Conservation (phyloP, 2,329 filamentous ascomycete species). For the Drechslerella coelobrocha region DNA sequence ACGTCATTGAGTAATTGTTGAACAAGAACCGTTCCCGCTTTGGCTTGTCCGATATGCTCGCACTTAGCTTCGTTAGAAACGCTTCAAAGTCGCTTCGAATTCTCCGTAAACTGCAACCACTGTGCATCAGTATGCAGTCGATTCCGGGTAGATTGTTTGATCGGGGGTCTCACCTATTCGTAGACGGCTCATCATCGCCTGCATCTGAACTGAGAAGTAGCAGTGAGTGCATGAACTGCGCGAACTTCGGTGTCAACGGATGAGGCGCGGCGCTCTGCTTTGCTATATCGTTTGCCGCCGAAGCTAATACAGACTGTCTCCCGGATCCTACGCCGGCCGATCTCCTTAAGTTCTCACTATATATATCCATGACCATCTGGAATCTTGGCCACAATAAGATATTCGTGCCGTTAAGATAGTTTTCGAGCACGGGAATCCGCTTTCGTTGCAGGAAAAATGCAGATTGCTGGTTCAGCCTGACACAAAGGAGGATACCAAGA, state of each 20-base stretch:
- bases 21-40: constrained; percentile 87
- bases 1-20: constrained; percentile 94
- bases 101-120: constrained; percentile 69
- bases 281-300: constrained; percentile 64
- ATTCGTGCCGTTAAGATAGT: constrained; percentile 90
- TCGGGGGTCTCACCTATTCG: constrained; percentile 60
- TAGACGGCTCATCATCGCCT: constrained; percentile 91
- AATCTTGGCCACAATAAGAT: constrained; percentile 98
- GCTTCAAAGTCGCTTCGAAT: constrained; percentile 81
- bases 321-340: constrained; percentile 62
- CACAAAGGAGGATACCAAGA: constrained; percentile 85
- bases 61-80: constrained; percentile 79
- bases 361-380: constrained; percentile 89
- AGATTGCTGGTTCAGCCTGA: constrained; percentile 89
- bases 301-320: constrained; percentile 54
- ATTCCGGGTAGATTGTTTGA: not conserved
- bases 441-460: constrained; percentile 92
- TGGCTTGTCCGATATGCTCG: constrained; percentile 74
- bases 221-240: constrained; percentile 86
- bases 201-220: constrained; percentile 84
- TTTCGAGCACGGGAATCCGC: constrained; percentile 85
- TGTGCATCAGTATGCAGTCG: constrained; percentile 1
- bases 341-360: constrained; percentile 82
- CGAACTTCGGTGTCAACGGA: constrained; percentile 91
- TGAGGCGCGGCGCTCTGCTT: constrained; percentile 82